Conservation (phyloP, 2,329 filamentous ascomycete genomes). For the Xylaria digitata region DNA sequence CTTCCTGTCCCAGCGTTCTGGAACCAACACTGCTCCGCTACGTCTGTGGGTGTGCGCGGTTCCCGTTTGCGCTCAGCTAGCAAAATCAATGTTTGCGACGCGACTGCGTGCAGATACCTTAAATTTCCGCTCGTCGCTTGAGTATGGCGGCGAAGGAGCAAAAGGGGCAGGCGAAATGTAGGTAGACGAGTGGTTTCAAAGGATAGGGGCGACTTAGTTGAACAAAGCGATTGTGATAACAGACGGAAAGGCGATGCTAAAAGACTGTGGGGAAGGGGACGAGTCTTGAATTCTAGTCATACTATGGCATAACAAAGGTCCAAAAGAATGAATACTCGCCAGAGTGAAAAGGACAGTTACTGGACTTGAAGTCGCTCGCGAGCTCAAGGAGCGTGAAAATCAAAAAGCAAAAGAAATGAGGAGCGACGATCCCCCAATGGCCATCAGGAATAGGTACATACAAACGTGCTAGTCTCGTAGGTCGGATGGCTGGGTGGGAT, state of each 20-base stretch:
- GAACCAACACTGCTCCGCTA: constrained; percentile 29
- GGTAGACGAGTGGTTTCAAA: constrained; percentile 26
- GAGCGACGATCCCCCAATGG: constrained; percentile 41
- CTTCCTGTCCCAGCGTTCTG: constrained; percentile 27
- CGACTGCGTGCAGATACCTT: not conserved
- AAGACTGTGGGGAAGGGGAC: constrained; percentile 4
- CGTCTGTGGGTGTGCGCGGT: constrained; percentile 7
- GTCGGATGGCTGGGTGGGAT: constrained; percentile 5
- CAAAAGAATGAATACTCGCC: constrained; percentile 37
- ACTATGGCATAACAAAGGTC: not conserved
- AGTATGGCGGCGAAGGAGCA: not conserved
- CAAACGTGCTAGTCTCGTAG: not conserved
- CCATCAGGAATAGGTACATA: constrained; percentile 27
- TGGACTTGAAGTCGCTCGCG: constrained; percentile 15
- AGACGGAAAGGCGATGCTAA: constrained; percentile 29
- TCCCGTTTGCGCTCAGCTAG: constrained; percentile 11
- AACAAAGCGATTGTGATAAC: constrained; percentile 37
- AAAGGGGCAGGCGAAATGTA: constrained; percentile 7
- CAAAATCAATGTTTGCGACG: constrained; percentile 6
- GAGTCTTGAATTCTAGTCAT: not conserved
- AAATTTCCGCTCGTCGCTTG: constrained; percentile 7
- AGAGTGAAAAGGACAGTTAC: constrained; percentile 21
- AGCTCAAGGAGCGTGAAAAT: constrained; percentile 21
- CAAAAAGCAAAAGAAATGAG: constrained; percentile 39
- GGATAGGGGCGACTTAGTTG: constrained; percentile 31